Evolutionary conservation across 78 protist species (phyloP).

Genomic region (Diacronema lutheri): DNA sequence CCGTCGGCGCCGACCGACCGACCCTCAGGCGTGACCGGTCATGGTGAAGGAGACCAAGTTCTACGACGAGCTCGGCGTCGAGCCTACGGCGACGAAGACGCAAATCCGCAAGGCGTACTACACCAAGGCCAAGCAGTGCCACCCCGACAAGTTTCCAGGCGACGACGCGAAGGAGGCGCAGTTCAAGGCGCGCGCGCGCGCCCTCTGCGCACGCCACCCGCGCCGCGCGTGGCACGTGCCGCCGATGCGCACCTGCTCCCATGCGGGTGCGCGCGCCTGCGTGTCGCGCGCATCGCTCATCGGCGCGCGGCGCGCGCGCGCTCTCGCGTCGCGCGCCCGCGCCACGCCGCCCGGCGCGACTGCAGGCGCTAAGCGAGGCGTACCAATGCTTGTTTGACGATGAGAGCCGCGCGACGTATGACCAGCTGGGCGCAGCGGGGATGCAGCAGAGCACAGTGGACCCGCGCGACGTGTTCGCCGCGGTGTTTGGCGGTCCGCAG

Average conservation of each 20-base stretch:
- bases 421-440: neutral
- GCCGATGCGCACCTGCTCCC: too few relatives aligned
- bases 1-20: too few relatives aligned
- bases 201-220: too few relatives aligned
- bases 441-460: neutral
- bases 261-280: too few relatives aligned
- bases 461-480: neutral
- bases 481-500: neutral
- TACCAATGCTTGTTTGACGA: neutral
- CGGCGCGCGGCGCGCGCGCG: too few relatives aligned
- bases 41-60: too few relatives aligned
- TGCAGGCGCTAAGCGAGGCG: too few relatives aligned
- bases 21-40: too few relatives aligned
- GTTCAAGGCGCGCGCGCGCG: neutral
- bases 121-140: neutral
- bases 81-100: neutral
- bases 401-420: neutral
- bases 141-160: constrained; percentile 11
- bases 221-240: too few relatives aligned
- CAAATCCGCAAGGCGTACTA: constrained; percentile 17
- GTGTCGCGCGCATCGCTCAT: too few relatives aligned
- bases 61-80: constrained; percentile 11
- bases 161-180: neutral
- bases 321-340: too few relatives aligned
- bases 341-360: too few relatives aligned